phyloP scores from a whole-genome alignment of 176 grass and related monocot genomes.

The Lolium multiflorum region DNA sequence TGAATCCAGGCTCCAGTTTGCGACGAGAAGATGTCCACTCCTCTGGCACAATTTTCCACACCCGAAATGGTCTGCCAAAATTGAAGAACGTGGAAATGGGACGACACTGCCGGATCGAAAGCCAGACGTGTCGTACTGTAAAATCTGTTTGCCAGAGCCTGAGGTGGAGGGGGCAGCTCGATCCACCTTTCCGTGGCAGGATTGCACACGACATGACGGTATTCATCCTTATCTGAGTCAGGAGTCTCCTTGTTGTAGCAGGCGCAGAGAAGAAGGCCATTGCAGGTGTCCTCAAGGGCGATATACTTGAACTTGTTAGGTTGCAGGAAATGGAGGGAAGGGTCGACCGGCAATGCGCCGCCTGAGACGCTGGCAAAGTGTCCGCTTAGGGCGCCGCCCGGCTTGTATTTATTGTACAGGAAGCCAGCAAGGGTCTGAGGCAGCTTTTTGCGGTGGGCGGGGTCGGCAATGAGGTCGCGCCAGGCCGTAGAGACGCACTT shows the following conservation, averaged over 20 bases:
- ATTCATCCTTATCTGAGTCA: neutral
- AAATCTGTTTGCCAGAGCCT: neutral
- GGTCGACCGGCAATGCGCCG: neutral
- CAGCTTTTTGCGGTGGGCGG: neutral
- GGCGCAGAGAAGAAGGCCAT: neutral
- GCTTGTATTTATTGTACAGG: neutral
- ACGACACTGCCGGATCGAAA: neutral
- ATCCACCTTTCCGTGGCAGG: neutral
- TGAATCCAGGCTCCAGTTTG: neutral
- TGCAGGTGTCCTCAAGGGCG: neutral
- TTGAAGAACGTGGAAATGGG: neutral
- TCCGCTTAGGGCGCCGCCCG: too few species aligned
- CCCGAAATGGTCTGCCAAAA: neutral
- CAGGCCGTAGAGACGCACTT: neutral
- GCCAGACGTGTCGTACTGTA: neutral
- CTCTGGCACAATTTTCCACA: neutral
- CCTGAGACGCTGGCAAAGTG: neutral
- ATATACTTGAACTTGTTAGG: neutral
- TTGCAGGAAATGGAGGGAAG: neutral
- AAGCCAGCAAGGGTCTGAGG: neutral
- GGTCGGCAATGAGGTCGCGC: neutral
- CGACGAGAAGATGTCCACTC: neutral
- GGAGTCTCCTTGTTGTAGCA: neutral
- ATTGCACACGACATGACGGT: neutral
- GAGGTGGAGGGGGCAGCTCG: neutral